Evolutionary conservation across 176 grass and related monocot species (phyloP), one percentile per base, ranked within the genome.

Genomic region (Carex parvula): DNA sequence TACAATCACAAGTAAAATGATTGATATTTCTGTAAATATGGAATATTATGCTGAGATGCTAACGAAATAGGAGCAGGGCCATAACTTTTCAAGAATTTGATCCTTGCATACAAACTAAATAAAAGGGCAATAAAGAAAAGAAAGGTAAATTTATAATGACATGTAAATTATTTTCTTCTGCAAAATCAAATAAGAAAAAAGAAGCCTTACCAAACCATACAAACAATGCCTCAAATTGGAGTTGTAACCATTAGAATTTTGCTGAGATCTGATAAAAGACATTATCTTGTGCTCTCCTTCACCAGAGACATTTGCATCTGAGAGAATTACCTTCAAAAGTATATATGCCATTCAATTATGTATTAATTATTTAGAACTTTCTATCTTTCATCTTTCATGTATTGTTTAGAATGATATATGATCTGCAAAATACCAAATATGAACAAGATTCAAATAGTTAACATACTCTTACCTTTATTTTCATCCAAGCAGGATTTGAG

Each of bases 261-360:
- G 55, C 50, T 98, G 95, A 2, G 69, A 79, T 0, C 92, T 85
- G 50, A 98, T 98, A 86, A 87, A 98, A 4, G 89, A 91, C 76
- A 88, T 90, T 55, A 97, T 89, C 84, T 97, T 97, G 77, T 97
- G 95, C 86, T 93, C 95, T 8, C 95, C 95, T 84, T 97, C 95
- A 33, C 95, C 95, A 3, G 87, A 92, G 20, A 97, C 89, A 54
- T 92, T 97, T 10, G 90, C 81, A 80, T 97, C 90, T 3, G 90
- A 94, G 0, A 94, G 30, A 72, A 97, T 92, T 3, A 92, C 92
- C 94, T 97, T 72, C 33, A 71, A 71, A 20, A 24, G 16, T 17
- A 46, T 11, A 71, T 12, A 71, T 12, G 21, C 3, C 17, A 20
- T 48, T 46, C 4, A 71, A 8, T 39, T 11, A 20, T 44, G 17